These are phyloP conservation scores for Dactylellina drechsleri DNA, from an alignment of 2,329 filamentous ascomycete genomes.

Conservation along the genomic window DNA sequence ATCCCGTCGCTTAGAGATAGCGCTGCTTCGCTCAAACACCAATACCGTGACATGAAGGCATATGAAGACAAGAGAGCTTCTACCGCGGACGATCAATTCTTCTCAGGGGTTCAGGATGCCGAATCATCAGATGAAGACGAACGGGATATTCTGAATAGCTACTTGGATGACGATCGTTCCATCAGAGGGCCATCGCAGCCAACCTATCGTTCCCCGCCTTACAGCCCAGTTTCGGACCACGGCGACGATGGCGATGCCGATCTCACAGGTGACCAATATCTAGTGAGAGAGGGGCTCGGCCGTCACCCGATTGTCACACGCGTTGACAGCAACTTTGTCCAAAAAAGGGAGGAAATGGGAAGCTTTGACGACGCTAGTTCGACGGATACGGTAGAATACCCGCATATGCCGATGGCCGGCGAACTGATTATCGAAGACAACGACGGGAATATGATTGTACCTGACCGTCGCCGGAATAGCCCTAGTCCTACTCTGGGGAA, in stretches of 20 bases:
- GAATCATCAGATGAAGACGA: constrained; percentile 57
- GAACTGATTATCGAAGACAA: constrained; percentile 52
- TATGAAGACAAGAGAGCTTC: constrained; percentile 74
- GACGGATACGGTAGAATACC: constrained; percentile 24
- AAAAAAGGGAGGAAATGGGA: constrained; percentile 42
- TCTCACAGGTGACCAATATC: constrained; percentile 35
- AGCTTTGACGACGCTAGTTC: constrained; percentile 50
- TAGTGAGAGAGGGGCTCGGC: constrained; percentile 43
- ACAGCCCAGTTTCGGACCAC: constrained; percentile 34
- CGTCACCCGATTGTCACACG: constrained; percentile 43
- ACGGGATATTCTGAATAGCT: constrained; percentile 47
- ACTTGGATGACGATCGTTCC: constrained; percentile 45
- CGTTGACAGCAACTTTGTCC: constrained; percentile 50
- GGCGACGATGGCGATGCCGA: constrained; percentile 45
- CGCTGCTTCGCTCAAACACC: constrained; percentile 62
- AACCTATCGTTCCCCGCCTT: constrained; percentile 36
- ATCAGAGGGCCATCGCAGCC: constrained; percentile 21
- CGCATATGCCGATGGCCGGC: constrained; percentile 31
- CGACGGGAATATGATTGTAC: constrained; percentile 53
- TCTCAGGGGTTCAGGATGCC: constrained; percentile 66
- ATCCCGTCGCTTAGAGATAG: constrained; percentile 63
- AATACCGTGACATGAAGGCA: constrained; percentile 63
- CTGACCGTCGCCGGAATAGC: constrained; percentile 43
- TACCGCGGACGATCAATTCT: constrained; percentile 78
- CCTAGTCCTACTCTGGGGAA: constrained; percentile 51